phyloP scores from a whole-genome alignment of 331 rosid genomes.

The Malus hybrid region DNA sequence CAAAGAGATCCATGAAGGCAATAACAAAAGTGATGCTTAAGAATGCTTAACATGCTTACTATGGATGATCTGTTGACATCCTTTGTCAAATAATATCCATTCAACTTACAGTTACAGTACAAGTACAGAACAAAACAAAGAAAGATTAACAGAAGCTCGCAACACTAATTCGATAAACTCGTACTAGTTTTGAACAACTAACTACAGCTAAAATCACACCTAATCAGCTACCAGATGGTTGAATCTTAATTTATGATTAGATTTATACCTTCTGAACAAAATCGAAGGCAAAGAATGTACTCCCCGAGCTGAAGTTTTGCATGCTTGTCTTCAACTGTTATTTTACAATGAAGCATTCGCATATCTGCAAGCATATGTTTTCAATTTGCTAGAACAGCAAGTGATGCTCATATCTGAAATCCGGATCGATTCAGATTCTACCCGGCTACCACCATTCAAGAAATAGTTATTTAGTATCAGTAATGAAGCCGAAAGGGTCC shows the following conservation, averaged over 20 bases:
- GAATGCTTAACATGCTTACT: too few species aligned
- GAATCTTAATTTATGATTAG: neutral
- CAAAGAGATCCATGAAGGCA: too few species aligned
- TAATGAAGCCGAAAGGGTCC: constrained; percentile 30
- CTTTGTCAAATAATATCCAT: too few species aligned
- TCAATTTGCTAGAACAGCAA: neutral
- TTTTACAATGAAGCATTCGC: constrained; percentile 12
- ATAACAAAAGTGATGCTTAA: too few species aligned
- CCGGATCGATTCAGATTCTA: neutral
- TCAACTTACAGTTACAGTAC: too few species aligned
- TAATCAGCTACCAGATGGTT: neutral
- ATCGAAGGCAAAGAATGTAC: constrained; percentile 14
- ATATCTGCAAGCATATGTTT: constrained; percentile 19
- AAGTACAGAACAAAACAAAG: too few species aligned
- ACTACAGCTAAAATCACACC: neutral
- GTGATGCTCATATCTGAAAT: constrained; percentile 8
- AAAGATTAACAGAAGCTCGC: neutral
- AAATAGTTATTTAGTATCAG: constrained; percentile 18
- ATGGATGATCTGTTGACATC: too few species aligned
- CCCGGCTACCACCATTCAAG: neutral
- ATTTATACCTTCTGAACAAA: constrained; percentile 8
- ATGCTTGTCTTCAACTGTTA: neutral
- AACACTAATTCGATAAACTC: neutral
- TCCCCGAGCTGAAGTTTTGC: constrained; percentile 4
- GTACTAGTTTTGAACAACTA: neutral